phyloP scores from a whole-genome alignment of 345 rosid genomes.

The Barbarea vulgaris region DNA sequence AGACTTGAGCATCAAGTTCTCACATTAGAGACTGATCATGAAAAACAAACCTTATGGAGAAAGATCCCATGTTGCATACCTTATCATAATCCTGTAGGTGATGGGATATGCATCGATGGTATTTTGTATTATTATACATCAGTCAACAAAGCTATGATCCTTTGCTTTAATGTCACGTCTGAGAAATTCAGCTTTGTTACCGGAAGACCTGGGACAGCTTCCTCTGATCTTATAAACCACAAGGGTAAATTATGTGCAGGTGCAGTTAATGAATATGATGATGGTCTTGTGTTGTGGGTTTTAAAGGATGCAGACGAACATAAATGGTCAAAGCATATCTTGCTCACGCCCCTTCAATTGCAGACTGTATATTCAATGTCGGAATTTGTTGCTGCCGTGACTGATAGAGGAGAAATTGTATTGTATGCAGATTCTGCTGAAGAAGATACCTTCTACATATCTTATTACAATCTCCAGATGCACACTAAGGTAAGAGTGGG shows the following conservation, averaged over 20 bases:
- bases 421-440: too few species aligned
- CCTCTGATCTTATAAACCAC: neutral
- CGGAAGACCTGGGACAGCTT: neutral
- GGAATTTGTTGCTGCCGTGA: too few species aligned
- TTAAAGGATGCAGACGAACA: neutral
- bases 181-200: neutral
- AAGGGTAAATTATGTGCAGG: neutral
- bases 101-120: neutral
- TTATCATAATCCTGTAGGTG: neutral
- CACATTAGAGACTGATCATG: neutral
- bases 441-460: neutral
- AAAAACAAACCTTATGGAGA: too few species aligned
- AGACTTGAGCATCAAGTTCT: neutral
- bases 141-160: neutral
- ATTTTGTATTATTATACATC: neutral
- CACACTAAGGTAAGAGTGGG: neutral
- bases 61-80: too few species aligned
- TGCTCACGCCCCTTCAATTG: too few species aligned
- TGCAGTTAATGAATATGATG: neutral
- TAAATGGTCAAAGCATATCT: too few species aligned
- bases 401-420: too few species aligned
- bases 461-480: neutral
- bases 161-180: neutral
- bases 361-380: too few species aligned
- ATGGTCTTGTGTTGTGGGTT: neutral